These are phyloP conservation scores for Cinnamomum micranthum DNA, from an alignment of 164 flowering plant genomes.

Conservation along the genomic window DNA sequence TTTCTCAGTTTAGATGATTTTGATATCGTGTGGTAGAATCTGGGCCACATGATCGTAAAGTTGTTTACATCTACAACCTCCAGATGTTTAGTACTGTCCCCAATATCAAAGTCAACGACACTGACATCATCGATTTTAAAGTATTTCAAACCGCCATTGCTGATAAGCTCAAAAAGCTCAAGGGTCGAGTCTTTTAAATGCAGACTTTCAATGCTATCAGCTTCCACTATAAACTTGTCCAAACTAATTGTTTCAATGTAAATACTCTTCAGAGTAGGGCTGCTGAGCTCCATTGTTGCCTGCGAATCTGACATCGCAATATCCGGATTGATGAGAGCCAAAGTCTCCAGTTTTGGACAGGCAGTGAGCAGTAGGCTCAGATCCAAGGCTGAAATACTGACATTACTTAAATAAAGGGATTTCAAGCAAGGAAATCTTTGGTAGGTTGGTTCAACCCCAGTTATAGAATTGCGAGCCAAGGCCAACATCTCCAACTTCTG, in stretches of 20 bases:
- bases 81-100: constrained; percentile 69
- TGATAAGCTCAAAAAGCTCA: constrained; percentile 68
- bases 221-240: constrained; percentile 84
- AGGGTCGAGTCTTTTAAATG: constrained; percentile 77
- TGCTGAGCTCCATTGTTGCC: constrained; percentile 63
- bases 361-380: constrained; percentile 70
- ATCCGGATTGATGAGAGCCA: constrained; percentile 64
- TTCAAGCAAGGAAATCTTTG: constrained; percentile 74
- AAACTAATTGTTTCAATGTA: constrained; percentile 71
- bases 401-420: constrained; percentile 59
- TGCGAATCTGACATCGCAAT: constrained; percentile 85
- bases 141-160: constrained; percentile 61
- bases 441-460: constrained; percentile 81
- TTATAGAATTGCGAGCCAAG: constrained; percentile 65
- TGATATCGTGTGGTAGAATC: constrained; percentile 76
- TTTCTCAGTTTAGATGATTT: constrained; percentile 62
- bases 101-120: constrained; percentile 75
- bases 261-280: constrained; percentile 56
- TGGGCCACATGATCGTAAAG: constrained; percentile 80
- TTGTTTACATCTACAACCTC: constrained; percentile 84
- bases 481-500: constrained; percentile 65
- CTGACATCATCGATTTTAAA: constrained; percentile 85
- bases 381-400: constrained; percentile 82
- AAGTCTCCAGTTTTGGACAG: constrained; percentile 66
- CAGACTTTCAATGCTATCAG: constrained; percentile 64